phyloP scores from a whole-genome alignment of 768 basidiomycete species.

The Lactarius sanguifluus region DNA sequence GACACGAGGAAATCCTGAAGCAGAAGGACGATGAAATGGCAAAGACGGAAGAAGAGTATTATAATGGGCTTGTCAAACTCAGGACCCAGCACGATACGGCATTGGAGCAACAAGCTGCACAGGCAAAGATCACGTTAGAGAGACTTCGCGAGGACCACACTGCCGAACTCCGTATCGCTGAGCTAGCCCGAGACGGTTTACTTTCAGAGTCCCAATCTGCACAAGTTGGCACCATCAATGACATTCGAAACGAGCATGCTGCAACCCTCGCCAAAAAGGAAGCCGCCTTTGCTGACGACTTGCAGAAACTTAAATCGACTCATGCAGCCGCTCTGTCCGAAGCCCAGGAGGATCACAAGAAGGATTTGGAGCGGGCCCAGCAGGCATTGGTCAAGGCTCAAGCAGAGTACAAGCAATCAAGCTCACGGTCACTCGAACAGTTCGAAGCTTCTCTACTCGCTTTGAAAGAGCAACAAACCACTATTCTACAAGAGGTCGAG shows the following conservation, averaged over 20 bases:
- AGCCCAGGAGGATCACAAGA: constrained; percentile 53
- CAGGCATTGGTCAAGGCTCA: constrained; percentile 45
- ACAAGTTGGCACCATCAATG: constrained; percentile 57
- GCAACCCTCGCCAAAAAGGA: constrained; percentile 68
- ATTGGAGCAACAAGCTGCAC: constrained; percentile 59
- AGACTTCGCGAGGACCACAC: constrained; percentile 76
- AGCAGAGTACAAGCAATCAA: constrained; percentile 43
- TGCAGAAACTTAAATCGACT: constrained; percentile 63
- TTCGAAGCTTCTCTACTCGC: constrained; percentile 48
- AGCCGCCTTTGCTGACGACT: constrained; percentile 58
- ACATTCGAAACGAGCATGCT: constrained; percentile 71
- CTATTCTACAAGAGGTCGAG: constrained; percentile 54
- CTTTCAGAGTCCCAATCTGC: constrained; percentile 73
- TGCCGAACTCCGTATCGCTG: constrained; percentile 66
- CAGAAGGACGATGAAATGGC: constrained; percentile 61
- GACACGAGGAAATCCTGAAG: constrained; percentile 57
- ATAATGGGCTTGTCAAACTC: constrained; percentile 75
- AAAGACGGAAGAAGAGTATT: constrained; percentile 78
- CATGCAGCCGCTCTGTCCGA: constrained; percentile 56
- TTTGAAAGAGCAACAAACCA: constrained; percentile 56
- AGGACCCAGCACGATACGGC: constrained; percentile 68
- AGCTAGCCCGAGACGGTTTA: constrained; percentile 72
- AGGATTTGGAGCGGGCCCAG: constrained; percentile 51
- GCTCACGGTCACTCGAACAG: constrained; percentile 44
- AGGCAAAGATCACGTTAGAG: constrained; percentile 62